Conservation (phyloP, 176 grass and related monocot genomes). For the Juncus inflexus region DNA sequence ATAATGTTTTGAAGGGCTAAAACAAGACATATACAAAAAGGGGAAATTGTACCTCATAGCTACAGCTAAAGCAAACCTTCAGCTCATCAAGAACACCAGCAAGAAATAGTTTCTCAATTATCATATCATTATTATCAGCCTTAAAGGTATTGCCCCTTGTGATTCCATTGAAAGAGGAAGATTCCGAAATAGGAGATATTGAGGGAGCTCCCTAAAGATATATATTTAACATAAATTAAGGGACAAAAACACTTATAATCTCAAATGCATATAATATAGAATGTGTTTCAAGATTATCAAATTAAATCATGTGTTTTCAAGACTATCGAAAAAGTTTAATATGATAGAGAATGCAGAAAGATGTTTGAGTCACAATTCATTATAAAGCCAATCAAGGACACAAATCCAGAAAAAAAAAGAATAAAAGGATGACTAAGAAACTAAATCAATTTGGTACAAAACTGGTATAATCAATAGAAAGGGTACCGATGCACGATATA, state of each 20-base stretch:
- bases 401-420: not conserved
- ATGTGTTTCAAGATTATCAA: not conserved
- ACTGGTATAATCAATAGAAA: constrained; percentile 15
- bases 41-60: constrained; percentile 56
- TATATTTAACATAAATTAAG: constrained; percentile 8
- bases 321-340: not conserved
- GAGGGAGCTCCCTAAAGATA: constrained; percentile 63
- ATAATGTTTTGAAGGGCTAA: not conserved
- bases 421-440: constrained; percentile 17
- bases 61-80: constrained; percentile 80
- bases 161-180: constrained; percentile 21
- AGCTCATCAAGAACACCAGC: constrained; percentile 93
- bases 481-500: constrained; percentile 94
- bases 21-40: constrained; percentile 6
- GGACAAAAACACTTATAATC: not conserved
- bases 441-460: constrained; percentile 6
- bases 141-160: constrained; percentile 38
- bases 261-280: not conserved
- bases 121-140: constrained; percentile 40
- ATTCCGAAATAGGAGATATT: constrained; percentile 54
- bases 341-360: not conserved
- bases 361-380: not conserved
- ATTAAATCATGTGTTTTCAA: not conserved
- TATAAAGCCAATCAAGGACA: not conserved
- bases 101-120: constrained; percentile 78